Evolutionary conservation across 2,329 filamentous ascomycete genomes (phyloP), one percentile per base, ranked within the genome.

Genomic region (Penicillium sp.): DNA sequence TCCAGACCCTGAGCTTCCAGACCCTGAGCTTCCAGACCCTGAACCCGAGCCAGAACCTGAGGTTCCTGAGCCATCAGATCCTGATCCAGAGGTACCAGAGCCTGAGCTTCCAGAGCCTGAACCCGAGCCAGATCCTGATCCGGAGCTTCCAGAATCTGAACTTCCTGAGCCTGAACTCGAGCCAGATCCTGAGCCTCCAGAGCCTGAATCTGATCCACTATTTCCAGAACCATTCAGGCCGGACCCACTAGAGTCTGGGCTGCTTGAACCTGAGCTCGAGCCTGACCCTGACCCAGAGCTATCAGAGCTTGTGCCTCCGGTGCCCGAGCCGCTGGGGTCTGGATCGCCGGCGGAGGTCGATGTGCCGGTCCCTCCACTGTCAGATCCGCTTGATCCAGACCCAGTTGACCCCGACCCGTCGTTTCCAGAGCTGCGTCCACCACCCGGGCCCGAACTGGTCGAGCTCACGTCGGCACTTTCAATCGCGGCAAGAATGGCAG

Each of bases 401-500:
- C 18, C 18, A 18, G 18, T 18, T 18, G 18, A 18, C 18, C 18
- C 18, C 18, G 18, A 18, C 8, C 36, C 43, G 18, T 29, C 44
- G 11, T 43, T 33, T 29, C 28, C 25, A 32, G 38, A 39, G 40
- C n/a, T n/a, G 12, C 39, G 13, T 24, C 38, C 32, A 24, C 18
- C 18, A 18, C 18, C 18, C 18, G 18, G 18, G 18, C 18, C 18
- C 18, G 18, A 18, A 18, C 18, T 18, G 18, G 18, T 18, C 18
- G 44, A 43, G 29, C 36, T 28, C 13, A 58, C 53, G 44, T 69
- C 59, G 4, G 65, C 63, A 9, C 51, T 59, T 27, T 64, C 54
- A 28, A 73, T 66, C 1, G 62, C 56, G 5, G 56, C 55, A 36
- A 73, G 39, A 1, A 71, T 63, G 26, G 48, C 48, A 1, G 63